Conservation (phyloP, 2,329 filamentous ascomycete species). For the Ophiostoma australiae region DNA sequence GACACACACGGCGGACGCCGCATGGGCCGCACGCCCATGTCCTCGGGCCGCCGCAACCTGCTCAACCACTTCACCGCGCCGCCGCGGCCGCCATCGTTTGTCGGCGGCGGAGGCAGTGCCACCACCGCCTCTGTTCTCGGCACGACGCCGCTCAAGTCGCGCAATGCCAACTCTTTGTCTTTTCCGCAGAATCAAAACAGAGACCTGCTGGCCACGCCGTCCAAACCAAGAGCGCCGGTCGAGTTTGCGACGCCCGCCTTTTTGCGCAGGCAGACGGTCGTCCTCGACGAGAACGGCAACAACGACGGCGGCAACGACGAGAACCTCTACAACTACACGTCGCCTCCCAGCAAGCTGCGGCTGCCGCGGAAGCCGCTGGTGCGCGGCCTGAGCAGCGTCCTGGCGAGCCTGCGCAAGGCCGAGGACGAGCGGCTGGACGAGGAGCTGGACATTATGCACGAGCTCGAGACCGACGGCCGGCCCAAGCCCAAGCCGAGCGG, state of each 20-base stretch:
- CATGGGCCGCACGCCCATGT: constrained; percentile 48
- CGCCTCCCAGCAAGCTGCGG: constrained; percentile 46
- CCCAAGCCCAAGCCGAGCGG: not conserved
- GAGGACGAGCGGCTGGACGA: constrained; percentile 68
- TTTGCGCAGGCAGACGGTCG: constrained; percentile 41
- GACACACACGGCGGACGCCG: constrained; percentile 31
- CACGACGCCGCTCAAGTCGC: constrained; percentile 57
- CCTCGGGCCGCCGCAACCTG: constrained; percentile 55
- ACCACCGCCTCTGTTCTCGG: constrained; percentile 39
- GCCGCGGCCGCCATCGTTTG: not conserved
- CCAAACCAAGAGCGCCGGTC: constrained; percentile 32
- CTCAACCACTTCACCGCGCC: constrained; percentile 43
- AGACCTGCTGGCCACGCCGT: constrained; percentile 12
- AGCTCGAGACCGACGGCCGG: constrained; percentile 51
- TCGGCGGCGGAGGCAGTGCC: not conserved
- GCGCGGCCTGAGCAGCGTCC: constrained; percentile 67
- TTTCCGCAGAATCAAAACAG: not conserved
- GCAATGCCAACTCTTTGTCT: constrained; percentile 35
- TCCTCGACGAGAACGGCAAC: constrained; percentile 50
- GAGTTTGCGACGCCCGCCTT: constrained; percentile 68
- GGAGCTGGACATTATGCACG: constrained; percentile 67
- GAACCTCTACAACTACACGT: constrained; percentile 38
- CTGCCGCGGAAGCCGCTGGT: constrained; percentile 59
- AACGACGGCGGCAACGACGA: not conserved
- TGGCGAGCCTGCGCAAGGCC: constrained; percentile 63